phyloP scores from a whole-genome alignment of 495 filamentous ascomycete genomes.

The Xylaria venustula region DNA sequence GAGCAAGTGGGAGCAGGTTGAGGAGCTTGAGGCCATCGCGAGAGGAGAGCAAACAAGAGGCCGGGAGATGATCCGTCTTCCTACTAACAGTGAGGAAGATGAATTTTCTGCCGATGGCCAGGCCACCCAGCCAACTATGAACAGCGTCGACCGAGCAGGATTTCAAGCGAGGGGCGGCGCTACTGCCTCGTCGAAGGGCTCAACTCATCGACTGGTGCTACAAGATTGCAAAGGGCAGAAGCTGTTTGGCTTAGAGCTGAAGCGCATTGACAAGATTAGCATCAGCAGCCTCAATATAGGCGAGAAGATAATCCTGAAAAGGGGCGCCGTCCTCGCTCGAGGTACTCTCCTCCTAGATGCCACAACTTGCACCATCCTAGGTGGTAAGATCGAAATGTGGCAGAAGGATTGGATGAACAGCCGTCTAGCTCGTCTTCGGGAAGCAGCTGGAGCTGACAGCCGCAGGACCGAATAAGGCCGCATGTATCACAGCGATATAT shows the following conservation, averaged over 20 bases:
- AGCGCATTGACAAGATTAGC: conserved; percentile 60
- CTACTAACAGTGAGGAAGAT: conserved; percentile 39
- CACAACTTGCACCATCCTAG: conserved; percentile 60
- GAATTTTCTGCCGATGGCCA: conserved; percentile 19
- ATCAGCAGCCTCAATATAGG: conserved; percentile 70
- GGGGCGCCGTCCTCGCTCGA: conserved; percentile 62
- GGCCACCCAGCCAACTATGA: background rate
- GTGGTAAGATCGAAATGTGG: conserved; percentile 82
- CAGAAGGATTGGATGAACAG: conserved; percentile 74
- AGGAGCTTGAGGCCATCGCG: conserved; percentile 77
- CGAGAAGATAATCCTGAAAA: conserved; percentile 71
- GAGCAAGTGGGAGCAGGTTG: conserved; percentile 80
- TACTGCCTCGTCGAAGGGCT: conserved; percentile 33
- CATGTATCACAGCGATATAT: background rate
- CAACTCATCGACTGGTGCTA: conserved; percentile 77
- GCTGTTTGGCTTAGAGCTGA: conserved; percentile 73
- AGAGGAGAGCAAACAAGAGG: conserved; percentile 81
- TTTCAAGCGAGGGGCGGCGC: background rate
- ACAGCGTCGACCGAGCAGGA: background rate
- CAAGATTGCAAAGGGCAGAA: conserved; percentile 74
- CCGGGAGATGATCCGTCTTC: conserved; percentile 74
- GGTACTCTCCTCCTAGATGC: conserved; percentile 78
- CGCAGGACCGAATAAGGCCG: background rate
- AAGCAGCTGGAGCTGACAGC: conserved; percentile 48
- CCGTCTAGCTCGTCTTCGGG: conserved; percentile 66